Conservation (phyloP, 2,329 filamentous ascomycete genomes). For the Hypoxylon sp. region DNA sequence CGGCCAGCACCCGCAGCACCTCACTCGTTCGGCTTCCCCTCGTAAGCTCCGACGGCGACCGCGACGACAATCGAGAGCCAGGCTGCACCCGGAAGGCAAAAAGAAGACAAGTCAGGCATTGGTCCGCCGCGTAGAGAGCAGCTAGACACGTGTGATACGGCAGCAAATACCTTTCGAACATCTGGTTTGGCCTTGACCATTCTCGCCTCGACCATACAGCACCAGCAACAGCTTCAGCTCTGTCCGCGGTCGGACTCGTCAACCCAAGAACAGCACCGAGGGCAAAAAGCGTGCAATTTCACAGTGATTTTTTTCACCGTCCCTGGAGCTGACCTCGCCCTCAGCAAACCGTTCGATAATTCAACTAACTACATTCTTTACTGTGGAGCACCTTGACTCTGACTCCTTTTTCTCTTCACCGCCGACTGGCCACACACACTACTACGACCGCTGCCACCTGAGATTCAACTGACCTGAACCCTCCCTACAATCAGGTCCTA, state of each 20-base stretch:
- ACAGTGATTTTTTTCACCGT: slow-evolving; percentile 16
- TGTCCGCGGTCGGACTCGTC: slow-evolving; percentile 1
- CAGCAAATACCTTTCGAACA: slow-evolving; percentile 11
- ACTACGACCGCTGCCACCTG: background rate
- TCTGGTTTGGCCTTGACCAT: slow-evolving; percentile 10
- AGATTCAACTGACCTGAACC: background rate
- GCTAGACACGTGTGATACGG: background rate
- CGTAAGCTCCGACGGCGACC: background rate
- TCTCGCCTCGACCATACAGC: slow-evolving; percentile 6
- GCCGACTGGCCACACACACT: background rate
- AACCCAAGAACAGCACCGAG: slow-evolving; percentile 20
- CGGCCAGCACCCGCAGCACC: background rate
- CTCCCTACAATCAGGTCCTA: slow-evolving; percentile 8
- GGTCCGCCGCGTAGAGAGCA: background rate
- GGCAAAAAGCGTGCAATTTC: slow-evolving; percentile 15
- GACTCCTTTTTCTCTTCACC: background rate
- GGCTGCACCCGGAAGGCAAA: background rate
- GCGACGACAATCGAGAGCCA: background rate
- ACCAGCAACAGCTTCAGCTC: background rate
- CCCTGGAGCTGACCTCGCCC: slow-evolving; percentile 4
- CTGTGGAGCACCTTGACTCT: slow-evolving; percentile 7
- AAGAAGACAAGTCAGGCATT: background rate
- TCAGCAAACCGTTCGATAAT: background rate
- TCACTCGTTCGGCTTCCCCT: background rate
- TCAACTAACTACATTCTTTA: slow-evolving; percentile 1